Evolutionary conservation across 2,329 filamentous ascomycete genomes (phyloP), one percentile per base, ranked within the genome.

Genomic region (Sporothrix curviconia): DNA sequence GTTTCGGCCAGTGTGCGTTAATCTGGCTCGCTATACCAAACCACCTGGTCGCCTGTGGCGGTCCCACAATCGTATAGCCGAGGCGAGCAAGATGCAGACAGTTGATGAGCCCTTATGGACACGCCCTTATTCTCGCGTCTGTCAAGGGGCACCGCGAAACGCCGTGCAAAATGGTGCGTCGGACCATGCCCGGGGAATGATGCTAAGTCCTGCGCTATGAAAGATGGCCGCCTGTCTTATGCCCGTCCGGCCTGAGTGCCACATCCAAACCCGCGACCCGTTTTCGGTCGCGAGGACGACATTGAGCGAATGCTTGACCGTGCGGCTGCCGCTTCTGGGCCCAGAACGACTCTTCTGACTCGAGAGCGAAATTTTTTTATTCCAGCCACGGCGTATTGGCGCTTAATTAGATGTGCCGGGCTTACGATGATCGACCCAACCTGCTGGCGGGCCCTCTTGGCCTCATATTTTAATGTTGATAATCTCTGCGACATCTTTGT

Each of bases 301-400:
- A 81, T 84, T 57, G 80, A 84, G 58, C 72, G 75, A 37, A 82
- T 84, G 77, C 69, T 84, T 40, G 80, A 83, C 57, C 73, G 74
- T 36, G 78, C 74, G 2, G 76, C 73, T 2, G 60, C 58, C 0
- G 77, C 75, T 2, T 76, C 76, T 19, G 72, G 76, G n/a, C n/a
- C n/a, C n/a, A n/a, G 24, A 72, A 71, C n/a, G 78, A 77, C 44
- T 75, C 78, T 56, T 81, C 79, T 17, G 81, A 82, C 44, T 82
- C 81, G 15, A 83, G 30, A 77, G 76, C 32, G 80, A 83, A 65
- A 84, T 84, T 56, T 69, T 76, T 52, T 69, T 82, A 7, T 78
- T n/a, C n/a, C n/a, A n/a, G n/a, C n/a, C n/a, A n/a, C n/a, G n/a
- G n/a, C n/a, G n/a, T n/a, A n/a, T n/a, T n/a, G n/a, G n/a, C n/a